Percentiles rank a stretch among this genome's conserved stretches.
These are phyloP conservation scores for Kandelia obovata DNA, from an alignment of 345 rosid species.

Conservation along the genomic window DNA sequence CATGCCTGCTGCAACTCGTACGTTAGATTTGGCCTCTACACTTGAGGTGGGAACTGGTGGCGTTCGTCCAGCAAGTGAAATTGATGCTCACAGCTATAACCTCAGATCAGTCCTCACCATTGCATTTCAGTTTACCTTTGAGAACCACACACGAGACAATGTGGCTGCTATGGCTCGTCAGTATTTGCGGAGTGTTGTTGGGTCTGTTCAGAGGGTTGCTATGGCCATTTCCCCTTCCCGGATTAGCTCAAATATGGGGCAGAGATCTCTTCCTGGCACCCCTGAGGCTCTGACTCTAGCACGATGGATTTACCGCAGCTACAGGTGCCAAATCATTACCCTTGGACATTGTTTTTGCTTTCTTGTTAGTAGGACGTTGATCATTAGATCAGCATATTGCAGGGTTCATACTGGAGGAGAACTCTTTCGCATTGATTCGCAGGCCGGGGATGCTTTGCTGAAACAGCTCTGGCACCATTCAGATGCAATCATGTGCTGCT, in stretches of 20 bases:
- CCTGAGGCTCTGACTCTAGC: slow-evolving; percentile 93
- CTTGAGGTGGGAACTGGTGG: slow-evolving; percentile 67
- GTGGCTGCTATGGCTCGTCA: slow-evolving; percentile 98
- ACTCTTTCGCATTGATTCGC: slow-evolving; percentile 49
- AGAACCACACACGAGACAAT: slow-evolving; percentile 71
- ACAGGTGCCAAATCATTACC: slow-evolving; percentile 44
- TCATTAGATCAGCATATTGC: slow-evolving; percentile 10
- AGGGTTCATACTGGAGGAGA: slow-evolving; percentile 71
- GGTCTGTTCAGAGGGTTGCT: slow-evolving; percentile 97
- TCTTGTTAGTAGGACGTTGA: not conserved
- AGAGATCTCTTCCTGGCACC: slow-evolving; percentile 68
- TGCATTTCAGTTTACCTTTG: slow-evolving; percentile 87
- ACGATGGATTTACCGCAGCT: slow-evolving; percentile 76
- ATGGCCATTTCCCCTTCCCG: slow-evolving; percentile 83
- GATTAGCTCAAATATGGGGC: slow-evolving; percentile 39
- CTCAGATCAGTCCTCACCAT: slow-evolving; percentile 85
- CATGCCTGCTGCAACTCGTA: slow-evolving; percentile 58
- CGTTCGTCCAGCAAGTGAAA: slow-evolving; percentile 53
- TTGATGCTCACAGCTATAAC: slow-evolving; percentile 49
- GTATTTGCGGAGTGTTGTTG: slow-evolving; percentile 78
- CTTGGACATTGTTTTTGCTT: not conserved
- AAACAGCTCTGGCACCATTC: slow-evolving; percentile 81
- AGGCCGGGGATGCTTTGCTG: slow-evolving; percentile 63
- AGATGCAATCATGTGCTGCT: slow-evolving; percentile 89
- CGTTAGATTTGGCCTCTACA: slow-evolving; percentile 86